phyloP scores from a whole-genome alignment of 75 land plant species.

The Cunninghamia lanceolata region DNA sequence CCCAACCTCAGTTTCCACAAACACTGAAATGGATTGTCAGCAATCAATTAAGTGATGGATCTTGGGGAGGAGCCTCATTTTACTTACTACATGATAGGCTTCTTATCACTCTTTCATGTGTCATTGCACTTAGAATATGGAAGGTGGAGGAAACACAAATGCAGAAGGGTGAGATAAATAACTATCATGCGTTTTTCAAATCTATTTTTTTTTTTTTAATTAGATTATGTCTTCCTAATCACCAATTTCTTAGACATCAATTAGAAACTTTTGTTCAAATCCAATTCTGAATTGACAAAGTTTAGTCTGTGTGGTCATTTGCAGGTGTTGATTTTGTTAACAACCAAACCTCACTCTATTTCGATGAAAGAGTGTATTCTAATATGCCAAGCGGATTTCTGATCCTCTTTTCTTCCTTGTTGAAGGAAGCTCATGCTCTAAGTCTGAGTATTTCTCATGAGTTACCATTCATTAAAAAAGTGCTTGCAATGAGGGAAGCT shows the following conservation, averaged over 20 bases:
- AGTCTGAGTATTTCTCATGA: slow-evolving; percentile 6
- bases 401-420: slow-evolving; percentile 8
- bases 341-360: background rate
- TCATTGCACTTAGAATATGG: slow-evolving; percentile 31
- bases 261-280: too few relatives aligned
- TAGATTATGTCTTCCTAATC: background rate
- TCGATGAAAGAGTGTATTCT: background rate
- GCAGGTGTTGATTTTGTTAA: slow-evolving; percentile 11
- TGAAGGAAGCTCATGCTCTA: slow-evolving; percentile 7
- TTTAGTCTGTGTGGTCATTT: background rate
- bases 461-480: background rate
- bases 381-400: slow-evolving; percentile 10
- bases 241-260: too few relatives aligned
- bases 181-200: background rate
- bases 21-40: background rate
- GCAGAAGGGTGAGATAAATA: slow-evolving; percentile 20
- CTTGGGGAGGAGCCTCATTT: slow-evolving; percentile 18
- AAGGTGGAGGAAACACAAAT: slow-evolving; percentile 15
- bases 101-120: slow-evolving; percentile 36
- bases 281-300: too few relatives aligned
- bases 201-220: too few relatives aligned
- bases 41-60: slow-evolving; percentile 54
- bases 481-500: background rate
- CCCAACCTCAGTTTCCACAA: slow-evolving; percentile 41
- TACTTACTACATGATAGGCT: slow-evolving; percentile 23